Conservation (phyloP, 2,329 filamentous ascomycete genomes). For the Ophiostoma montium region DNA sequence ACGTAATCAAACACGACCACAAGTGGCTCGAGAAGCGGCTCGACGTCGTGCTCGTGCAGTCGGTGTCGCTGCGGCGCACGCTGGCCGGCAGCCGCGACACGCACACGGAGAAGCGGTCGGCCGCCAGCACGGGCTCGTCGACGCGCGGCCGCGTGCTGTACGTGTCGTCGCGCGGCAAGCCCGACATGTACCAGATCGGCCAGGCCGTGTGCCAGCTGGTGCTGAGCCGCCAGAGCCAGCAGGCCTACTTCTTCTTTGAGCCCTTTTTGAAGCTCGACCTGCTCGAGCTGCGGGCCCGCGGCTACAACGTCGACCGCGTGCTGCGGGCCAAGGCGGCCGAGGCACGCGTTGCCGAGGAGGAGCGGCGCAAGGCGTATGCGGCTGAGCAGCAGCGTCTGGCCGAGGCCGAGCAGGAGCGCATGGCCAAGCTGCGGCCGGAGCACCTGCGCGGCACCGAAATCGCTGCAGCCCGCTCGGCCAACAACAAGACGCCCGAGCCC, state of each 20-base stretch:
- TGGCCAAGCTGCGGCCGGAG: background rate
- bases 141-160: constrained; percentile 46
- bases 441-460: background rate
- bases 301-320: constrained; percentile 95
- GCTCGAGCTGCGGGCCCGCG: constrained; percentile 66
- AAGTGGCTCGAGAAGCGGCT: constrained; percentile 87
- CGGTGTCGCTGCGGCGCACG: constrained; percentile 63
- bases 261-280: constrained; percentile 79
- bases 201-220: constrained; percentile 73
- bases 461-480: background rate
- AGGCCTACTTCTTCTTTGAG: constrained; percentile 82
- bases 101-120: constrained; percentile 62
- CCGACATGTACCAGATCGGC: constrained; percentile 82
- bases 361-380: constrained; percentile 59
- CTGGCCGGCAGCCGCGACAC: constrained; percentile 53
- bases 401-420: constrained; percentile 29
- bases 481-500: constrained; percentile 16
- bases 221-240: constrained; percentile 68
- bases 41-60: constrained; percentile 60
- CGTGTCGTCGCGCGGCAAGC: constrained; percentile 50
- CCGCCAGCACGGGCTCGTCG: constrained; percentile 42
- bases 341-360: constrained; percentile 72
- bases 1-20: constrained; percentile 71
- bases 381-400: constrained; percentile 56
- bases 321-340: constrained; percentile 77